Evolutionary conservation across 305 asterid genomes (phyloP), one percentile per base, ranked within the genome.

Genomic region (Lippia alba): DNA sequence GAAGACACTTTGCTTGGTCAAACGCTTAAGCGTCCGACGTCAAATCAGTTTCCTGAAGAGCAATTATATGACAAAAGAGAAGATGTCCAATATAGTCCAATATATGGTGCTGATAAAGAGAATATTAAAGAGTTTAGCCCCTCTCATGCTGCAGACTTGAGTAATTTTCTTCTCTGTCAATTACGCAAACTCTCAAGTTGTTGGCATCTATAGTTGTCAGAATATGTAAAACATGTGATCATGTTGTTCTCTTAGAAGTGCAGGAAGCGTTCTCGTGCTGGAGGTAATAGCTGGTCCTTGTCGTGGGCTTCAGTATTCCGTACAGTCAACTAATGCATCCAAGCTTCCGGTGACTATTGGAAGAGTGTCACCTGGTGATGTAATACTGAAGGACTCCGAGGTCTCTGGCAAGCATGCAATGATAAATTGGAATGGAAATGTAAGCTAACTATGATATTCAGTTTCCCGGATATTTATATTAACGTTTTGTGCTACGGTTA

Each of bases 381-480:
- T 95, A 69, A 61, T 90, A 79, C 76, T 95, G 53, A 87, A 79
- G 80, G 99, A 95, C 78, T 87, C 96, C 9, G 99, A 95, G 81
- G 97, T 95, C 73, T 95, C 99, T 69, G 99, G 98, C 74, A 92
- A 95, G 90, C 99, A 95, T 63, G 98, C 98, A 34, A 79, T 70
- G 89, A 90, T 95, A 75, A 86, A 87, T 75, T 95, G 99, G 99
- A 92, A 92, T 64, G 66, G 68, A 48, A 87, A 84, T 79, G 99
- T 95, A 89, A 79, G 89, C 56, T 54, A 64, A 58, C 72, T 75
- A 73, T 44, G 53, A 17, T 71, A 59, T 74, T 61, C 48, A 40
- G 15, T 64, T 24, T 70, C 75, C 50, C 63, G 6, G 57, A 56
- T 55, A 14, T 50, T 54, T 71, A 45, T 65, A 49, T 20, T 56